Evolutionary conservation across 2,329 filamentous ascomycete species (phyloP), one percentile per base, ranked within the genome.

Genomic region (Colletotrichum theobromicola): DNA sequence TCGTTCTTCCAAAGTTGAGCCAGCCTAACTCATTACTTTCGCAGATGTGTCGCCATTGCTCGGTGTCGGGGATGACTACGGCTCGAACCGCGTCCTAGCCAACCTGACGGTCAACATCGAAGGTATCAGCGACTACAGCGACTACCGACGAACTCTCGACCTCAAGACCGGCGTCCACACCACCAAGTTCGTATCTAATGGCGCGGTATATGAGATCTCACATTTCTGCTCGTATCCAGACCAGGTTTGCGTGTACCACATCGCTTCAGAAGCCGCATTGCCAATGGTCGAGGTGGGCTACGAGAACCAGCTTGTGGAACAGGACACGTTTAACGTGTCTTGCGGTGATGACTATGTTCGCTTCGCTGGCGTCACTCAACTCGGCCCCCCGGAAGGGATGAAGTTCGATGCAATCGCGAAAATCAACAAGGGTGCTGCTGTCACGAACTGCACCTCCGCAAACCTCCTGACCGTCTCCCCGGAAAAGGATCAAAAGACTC

Each of bases 41-140:
- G 18, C 30, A 83, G 83, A 85, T 66, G 79, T 86, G 7, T 79
- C 80, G 4, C 75, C 80, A 15, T 76, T 89, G 7, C 81, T 87
- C 21, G 86, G 85, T 15, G 80, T 81, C 8, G 77, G 80, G 8
- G 78, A 80, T 24, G 79, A 83, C 50, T 89, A 88, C 67, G 88
- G 88, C 15, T 84, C 83, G 5, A 89, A 86, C 74, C 83, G 83
- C 67, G 87, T 88, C 1, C 78, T 88, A 0, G 88, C 83, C 0
- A 89, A 89, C 70, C 68, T 90, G 1, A 85, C 83, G 0, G 81
- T 90, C 0, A 68, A 76, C 0, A 80, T 89, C 4, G 79, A 80
- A 0, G 82, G 80, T 5, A 71, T 85, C 0, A 74, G 69, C 5
- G 70, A 79, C 2, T 77, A 79, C 9, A 78, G 77, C 5, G 79